These are phyloP conservation scores for Aspergillus haitiensis DNA, from an alignment of 495 filamentous ascomycete genomes.

Conservation along the genomic window DNA sequence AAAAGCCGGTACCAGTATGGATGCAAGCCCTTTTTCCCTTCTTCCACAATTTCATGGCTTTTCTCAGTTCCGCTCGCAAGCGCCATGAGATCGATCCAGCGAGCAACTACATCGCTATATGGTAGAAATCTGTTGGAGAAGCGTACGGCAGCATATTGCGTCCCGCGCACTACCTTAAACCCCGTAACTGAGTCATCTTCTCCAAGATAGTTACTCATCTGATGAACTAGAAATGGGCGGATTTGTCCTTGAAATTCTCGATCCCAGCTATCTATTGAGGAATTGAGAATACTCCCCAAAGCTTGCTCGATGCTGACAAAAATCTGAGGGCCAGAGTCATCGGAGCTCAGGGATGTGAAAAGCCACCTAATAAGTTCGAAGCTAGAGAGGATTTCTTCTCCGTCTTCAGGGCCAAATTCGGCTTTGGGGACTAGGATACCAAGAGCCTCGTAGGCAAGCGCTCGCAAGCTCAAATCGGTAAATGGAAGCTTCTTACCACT, in stretches of 20 bases:
- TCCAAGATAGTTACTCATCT: constrained; percentile 61
- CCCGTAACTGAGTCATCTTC: constrained; percentile 41
- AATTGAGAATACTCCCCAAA: constrained; percentile 71
- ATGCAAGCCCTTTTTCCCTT: constrained; percentile 84
- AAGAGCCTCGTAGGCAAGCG: constrained; percentile 79
- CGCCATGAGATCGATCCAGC: constrained; percentile 87
- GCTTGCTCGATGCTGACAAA: constrained; percentile 88
- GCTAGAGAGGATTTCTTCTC: constrained; percentile 45
- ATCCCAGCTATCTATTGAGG: constrained; percentile 51
- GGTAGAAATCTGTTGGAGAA: constrained; percentile 90
- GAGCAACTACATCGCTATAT: constrained; percentile 71
- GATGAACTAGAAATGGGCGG: constrained; percentile 60
- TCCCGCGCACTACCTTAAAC: constrained; percentile 56
- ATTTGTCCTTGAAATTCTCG: constrained; percentile 49
- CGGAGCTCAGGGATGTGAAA: constrained; percentile 76
- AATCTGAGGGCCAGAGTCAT: constrained; percentile 69
- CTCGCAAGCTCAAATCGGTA: constrained; percentile 65
- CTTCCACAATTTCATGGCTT: constrained; percentile 80
- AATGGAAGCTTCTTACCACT: constrained; percentile 47
- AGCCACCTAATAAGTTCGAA: constrained; percentile 72
- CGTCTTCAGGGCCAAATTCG: constrained; percentile 36
- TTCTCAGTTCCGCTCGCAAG: constrained; percentile 60
- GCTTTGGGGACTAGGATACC: constrained; percentile 68
- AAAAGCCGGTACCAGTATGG: constrained; percentile 74
- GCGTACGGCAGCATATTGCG: constrained; percentile 78